These are phyloP conservation scores for Ilex aquifolium DNA, from an alignment of 257 asterid genomes.

Conservation along the genomic window DNA sequence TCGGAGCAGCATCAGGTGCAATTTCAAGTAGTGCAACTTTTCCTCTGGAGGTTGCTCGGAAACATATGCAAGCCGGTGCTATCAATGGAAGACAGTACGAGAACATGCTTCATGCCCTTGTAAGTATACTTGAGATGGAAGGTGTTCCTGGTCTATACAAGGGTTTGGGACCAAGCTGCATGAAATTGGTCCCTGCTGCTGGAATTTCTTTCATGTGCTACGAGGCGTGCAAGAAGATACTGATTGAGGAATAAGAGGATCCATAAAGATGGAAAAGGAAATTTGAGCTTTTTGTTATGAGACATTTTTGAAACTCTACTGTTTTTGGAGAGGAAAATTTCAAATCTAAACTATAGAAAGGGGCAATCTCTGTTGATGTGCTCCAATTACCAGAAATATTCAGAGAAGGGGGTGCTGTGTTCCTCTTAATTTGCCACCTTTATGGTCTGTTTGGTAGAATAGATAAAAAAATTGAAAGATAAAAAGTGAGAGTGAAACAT, in stretches of 20 bases:
- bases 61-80: conserved; percentile 57
- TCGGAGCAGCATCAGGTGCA: conserved; percentile 54
- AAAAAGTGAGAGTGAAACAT: too few species aligned
- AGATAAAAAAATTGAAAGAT: too few species aligned
- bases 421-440: too few species aligned
- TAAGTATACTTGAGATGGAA: conserved; percentile 42
- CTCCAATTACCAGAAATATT: too few species aligned
- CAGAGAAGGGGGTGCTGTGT: too few species aligned
- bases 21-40: conserved; percentile 50
- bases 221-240: conserved; percentile 46
- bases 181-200: conserved; percentile 54
- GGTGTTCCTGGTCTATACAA: conserved; percentile 36
- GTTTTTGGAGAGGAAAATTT: not conserved
- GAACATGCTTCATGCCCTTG: conserved; percentile 44
- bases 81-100: conserved; percentile 38
- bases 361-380: too few species aligned
- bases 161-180: conserved; percentile 55
- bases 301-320: conserved; percentile 11
- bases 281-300: conserved; percentile 29
- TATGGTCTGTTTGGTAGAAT: too few species aligned
- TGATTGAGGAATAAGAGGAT: conserved; percentile 33
- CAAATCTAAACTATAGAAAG: too few species aligned
- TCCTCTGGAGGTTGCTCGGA: conserved; percentile 50
- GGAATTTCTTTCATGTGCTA: conserved; percentile 56
- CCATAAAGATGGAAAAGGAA: not conserved